A percentile compares a stretch with the other conserved stretches of the same genome.
Conservation (phyloP, 116 monocot genomes). For the Phalaenopsis hybrid region DNA sequence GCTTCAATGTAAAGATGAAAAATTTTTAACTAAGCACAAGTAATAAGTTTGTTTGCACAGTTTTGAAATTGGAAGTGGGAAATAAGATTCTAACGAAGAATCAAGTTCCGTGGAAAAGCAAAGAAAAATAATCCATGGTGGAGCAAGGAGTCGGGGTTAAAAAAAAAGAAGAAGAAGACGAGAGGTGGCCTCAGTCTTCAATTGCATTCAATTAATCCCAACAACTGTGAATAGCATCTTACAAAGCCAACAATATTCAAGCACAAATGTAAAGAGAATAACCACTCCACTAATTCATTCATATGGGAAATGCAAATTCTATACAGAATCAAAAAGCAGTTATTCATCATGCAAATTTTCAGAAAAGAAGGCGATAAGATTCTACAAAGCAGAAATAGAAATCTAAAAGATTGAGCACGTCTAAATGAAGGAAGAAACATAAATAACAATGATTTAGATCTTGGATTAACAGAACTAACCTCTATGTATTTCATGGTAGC, state of each 20-base stretch:
- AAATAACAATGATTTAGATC: neutral
- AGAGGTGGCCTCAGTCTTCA: neutral
- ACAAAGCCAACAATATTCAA: neutral
- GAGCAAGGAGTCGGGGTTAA: neutral
- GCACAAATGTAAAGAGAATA: neutral
- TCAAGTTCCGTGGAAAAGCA: neutral
- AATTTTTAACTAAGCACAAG: neutral
- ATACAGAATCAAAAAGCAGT: neutral
- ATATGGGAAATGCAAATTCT: neutral
- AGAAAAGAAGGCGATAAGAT: neutral
- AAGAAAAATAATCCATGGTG: neutral
- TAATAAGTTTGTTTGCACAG: neutral
- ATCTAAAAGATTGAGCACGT: neutral
- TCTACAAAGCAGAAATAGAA: neutral
- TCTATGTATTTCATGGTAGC: slow-evolving; percentile 12
- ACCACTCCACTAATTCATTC: neutral
- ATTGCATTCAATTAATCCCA: neutral
- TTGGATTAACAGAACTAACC: slow-evolving; percentile 1
- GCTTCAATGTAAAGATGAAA: neutral
- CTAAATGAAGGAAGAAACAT: neutral
- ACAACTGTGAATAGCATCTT: neutral
- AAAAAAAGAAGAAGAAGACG: neutral
- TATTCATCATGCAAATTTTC: neutral
- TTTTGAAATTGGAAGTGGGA: neutral
- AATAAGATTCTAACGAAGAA: neutral